Percentiles rank a stretch among this genome's conserved stretches.
These are phyloP conservation scores for Meira miltonrushii DNA, from an alignment of 1,284 basidiomycete species.

Conservation along the genomic window DNA sequence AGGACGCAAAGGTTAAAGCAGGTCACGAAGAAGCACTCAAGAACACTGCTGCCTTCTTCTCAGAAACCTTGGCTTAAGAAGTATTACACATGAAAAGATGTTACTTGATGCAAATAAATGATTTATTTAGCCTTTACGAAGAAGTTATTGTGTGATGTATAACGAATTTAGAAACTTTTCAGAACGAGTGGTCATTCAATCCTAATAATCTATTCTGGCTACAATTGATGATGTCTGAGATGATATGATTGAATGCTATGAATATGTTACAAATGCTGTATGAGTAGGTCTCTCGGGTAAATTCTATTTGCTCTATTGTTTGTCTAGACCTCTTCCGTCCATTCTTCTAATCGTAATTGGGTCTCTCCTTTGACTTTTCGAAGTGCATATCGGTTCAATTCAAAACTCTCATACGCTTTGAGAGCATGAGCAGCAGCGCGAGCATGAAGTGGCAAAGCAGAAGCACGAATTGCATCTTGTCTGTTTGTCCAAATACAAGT, in stretches of 20 bases:
- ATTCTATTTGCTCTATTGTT: too few relatives aligned
- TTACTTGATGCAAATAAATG: not conserved
- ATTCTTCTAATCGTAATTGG: conserved; percentile 24
- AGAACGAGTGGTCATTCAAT: too few relatives aligned
- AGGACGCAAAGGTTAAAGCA: conserved; percentile 15
- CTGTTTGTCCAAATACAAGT: conserved; percentile 46
- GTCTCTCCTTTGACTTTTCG: conserved; percentile 21
- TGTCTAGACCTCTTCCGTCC: conserved; percentile 14
- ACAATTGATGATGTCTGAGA: too few relatives aligned
- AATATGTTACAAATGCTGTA: too few relatives aligned
- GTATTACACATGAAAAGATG: not conserved
- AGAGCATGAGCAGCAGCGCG: conserved; percentile 25
- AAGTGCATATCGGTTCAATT: conserved; percentile 31
- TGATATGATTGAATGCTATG: too few relatives aligned
- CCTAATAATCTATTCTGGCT: too few relatives aligned
- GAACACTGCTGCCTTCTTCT: conserved; percentile 15
- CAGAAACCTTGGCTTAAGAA: conserved; percentile 5
- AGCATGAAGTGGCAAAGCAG: conserved; percentile 25
- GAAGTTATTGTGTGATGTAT: too few relatives aligned
- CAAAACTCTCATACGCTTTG: conserved; percentile 32
- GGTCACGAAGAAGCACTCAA: conserved; percentile 16
- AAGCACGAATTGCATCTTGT: conserved; percentile 22
- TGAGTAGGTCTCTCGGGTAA: too few relatives aligned
- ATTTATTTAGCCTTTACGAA: too few relatives aligned
- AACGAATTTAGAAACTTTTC: too few relatives aligned